These are phyloP conservation scores for Schwanniomyces sp. DNA, from an alignment of 805 yeast genomes.

Conservation along the genomic window DNA sequence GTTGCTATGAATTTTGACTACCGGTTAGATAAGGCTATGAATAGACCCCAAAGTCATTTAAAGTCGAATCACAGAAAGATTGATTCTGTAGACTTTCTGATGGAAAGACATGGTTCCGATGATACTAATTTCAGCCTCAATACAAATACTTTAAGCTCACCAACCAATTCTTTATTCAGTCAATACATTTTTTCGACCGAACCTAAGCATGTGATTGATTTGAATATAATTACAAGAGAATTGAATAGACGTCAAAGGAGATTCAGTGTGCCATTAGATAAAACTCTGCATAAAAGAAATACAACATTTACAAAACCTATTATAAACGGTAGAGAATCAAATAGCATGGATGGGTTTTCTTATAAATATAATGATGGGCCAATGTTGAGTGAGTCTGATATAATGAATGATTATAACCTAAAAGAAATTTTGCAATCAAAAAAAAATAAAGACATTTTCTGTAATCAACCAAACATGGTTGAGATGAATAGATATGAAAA, in stretches of 20 bases:
- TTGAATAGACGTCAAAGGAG: conserved; percentile 1
- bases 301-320: neutral
- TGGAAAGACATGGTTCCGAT: neutral
- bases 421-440: neutral
- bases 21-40: neutral
- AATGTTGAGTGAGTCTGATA: neutral
- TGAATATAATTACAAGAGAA: conserved; percentile 5
- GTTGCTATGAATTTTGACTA: neutral
- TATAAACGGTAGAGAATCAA: neutral
- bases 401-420: neutral
- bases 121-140: neutral
- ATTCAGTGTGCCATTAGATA: neutral
- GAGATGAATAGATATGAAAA: neutral
- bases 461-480: neutral
- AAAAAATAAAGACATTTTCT: neutral
- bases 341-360: neutral
- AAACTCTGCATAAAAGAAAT: neutral
- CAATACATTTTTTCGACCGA: neutral
- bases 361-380: neutral
- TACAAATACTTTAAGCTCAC: neutral
- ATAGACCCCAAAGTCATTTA: neutral
- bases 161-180: neutral
- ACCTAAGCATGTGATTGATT: conserved; percentile 1
- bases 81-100: neutral
- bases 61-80: neutral